phyloP scores from a whole-genome alignment of 1,139 yeast species.

The Debaryomyces sp. region DNA sequence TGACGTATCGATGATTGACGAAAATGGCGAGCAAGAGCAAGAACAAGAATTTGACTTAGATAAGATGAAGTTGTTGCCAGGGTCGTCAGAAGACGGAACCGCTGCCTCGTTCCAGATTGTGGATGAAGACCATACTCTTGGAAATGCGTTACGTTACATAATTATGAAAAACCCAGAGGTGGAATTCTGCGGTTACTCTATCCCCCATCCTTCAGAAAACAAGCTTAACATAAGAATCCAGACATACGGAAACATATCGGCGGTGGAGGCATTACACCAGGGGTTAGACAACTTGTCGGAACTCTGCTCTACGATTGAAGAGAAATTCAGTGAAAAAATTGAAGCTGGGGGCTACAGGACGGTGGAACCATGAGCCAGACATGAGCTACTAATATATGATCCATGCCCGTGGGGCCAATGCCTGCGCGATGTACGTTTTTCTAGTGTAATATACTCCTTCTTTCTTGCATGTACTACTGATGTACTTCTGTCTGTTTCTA shows the following conservation, averaged over 20 bases:
- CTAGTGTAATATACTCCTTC: slow-evolving; percentile 4
- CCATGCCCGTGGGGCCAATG: not conserved
- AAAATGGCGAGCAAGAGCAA: slow-evolving; percentile 20
- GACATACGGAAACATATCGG: slow-evolving; percentile 87
- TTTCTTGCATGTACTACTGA: slow-evolving; percentile 3
- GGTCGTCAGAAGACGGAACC: slow-evolving; percentile 92
- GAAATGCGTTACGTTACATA: slow-evolving; percentile 89
- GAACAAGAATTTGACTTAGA: slow-evolving; percentile 51
- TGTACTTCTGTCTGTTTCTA: slow-evolving; percentile 1
- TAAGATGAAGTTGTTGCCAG: slow-evolving; percentile 70
- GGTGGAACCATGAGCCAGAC: slow-evolving; percentile 42
- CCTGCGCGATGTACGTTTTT: not conserved
- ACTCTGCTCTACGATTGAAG: slow-evolving; percentile 82
- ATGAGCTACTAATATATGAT: not conserved
- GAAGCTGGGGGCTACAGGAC: slow-evolving; percentile 53
- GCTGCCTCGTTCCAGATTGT: slow-evolving; percentile 92
- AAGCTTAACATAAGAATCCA: slow-evolving; percentile 89
- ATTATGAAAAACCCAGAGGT: slow-evolving; percentile 98
- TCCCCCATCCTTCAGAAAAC: slow-evolving; percentile 98
- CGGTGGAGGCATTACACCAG: slow-evolving; percentile 89
- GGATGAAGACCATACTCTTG: slow-evolving; percentile 95
- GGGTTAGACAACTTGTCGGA: slow-evolving; percentile 86
- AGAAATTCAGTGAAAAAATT: slow-evolving; percentile 66
- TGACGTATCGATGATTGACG: slow-evolving; percentile 29
- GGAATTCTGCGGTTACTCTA: slow-evolving; percentile 96